These are phyloP conservation scores for Wickerhamomyces chambardii DNA, from an alignment of 805 yeast species.

Conservation along the genomic window DNA sequence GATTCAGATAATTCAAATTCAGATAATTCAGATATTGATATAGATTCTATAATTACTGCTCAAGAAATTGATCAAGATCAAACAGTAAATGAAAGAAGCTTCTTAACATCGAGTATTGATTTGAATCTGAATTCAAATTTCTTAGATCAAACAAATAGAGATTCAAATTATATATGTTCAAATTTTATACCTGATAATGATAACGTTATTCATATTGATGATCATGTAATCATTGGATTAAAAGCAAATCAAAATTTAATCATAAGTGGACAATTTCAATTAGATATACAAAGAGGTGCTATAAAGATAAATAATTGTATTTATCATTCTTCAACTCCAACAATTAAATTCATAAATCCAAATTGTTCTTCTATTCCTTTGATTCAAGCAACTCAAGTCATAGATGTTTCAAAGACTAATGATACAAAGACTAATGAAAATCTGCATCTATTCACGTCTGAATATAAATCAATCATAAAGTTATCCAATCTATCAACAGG, in stretches of 20 bases:
- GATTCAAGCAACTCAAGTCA: conserved; percentile 31
- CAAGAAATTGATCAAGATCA: too few relatives aligned
- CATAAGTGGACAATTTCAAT: conserved; percentile 36
- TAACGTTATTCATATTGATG: conserved; percentile 24
- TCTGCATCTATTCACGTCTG: conserved; percentile 27
- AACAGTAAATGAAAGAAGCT: too few relatives aligned
- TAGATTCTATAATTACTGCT: too few relatives aligned
- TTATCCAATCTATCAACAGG: conserved; percentile 31
- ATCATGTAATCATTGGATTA: conserved; percentile 31
- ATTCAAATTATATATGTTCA: conserved; percentile 19
- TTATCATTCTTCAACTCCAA: conserved; percentile 19
- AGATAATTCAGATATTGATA: background rate
- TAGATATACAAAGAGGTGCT: conserved; percentile 39
- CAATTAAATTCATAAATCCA: conserved; percentile 26
- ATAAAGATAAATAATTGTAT: conserved; percentile 30
- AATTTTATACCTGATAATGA: conserved; percentile 28
- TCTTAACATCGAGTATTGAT: too few relatives aligned
- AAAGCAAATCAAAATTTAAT: conserved; percentile 31
- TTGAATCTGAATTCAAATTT: too few relatives aligned
- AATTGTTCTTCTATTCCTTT: conserved; percentile 29
- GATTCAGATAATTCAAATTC: background rate
- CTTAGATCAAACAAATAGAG: background rate
- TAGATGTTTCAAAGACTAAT: conserved; percentile 18
- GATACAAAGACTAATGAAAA: conserved; percentile 24
- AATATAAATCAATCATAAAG: conserved; percentile 33